A percentile compares a stretch with the other conserved stretches of the same genome.
Evolutionary conservation across 306 rosid genomes (phyloP).

Genomic region (Trifolium subterraneum): DNA sequence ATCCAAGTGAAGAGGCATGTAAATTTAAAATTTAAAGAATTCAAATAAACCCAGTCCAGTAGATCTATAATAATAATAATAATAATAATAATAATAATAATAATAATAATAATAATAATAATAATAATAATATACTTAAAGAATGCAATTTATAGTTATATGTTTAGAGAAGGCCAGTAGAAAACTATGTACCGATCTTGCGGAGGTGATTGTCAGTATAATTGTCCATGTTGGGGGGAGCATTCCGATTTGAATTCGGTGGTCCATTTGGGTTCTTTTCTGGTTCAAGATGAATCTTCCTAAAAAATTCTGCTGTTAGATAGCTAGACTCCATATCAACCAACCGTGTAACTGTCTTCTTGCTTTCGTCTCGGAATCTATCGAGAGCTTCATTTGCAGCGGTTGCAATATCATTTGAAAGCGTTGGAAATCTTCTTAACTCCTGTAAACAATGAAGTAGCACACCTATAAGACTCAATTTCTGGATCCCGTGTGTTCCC

Average conservation of each 20-base stretch:
- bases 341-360: conserved; percentile 81
- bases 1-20: not conserved
- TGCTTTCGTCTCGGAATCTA: conserved; percentile 90
- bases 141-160: conserved; percentile 15
- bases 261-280: conserved; percentile 66
- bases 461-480: conserved; percentile 37
- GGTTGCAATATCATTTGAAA: conserved; percentile 77
- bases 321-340: conserved; percentile 99
- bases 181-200: conserved; percentile 72
- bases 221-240: conserved; percentile 60
- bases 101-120: no score
- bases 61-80: not conserved
- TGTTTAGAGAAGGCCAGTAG: conserved; percentile 30
- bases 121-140: conserved; percentile 9
- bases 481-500: not conserved
- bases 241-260: conserved; percentile 54
- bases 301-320: conserved; percentile 89
- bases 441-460: conserved; percentile 64
- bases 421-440: conserved; percentile 93
- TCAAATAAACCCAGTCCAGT: not conserved
- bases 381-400: conserved; percentile 89
- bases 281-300: conserved; percentile 80
- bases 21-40: conserved; percentile 1
- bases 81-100: no score
- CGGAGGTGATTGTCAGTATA: conserved; percentile 77